Evolutionary conservation across 2,329 filamentous ascomycete species (phyloP).

Genomic region (Phialophora expanda): DNA sequence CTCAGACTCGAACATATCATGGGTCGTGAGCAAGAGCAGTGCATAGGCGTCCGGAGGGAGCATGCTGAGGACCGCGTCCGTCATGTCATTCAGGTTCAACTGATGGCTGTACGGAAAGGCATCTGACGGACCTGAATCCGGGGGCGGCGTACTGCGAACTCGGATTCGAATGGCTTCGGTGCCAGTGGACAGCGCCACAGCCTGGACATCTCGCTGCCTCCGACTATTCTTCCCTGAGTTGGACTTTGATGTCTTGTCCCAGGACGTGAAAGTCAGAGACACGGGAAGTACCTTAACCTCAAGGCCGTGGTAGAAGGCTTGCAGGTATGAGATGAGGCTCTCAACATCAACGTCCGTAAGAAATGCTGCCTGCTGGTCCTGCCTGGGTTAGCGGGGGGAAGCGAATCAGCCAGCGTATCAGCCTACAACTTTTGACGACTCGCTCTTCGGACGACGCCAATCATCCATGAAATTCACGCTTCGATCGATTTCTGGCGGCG

Average conservation of each 20-base stretch:
- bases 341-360: conserved; percentile 36
- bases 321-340: conserved; percentile 52
- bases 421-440: conserved; percentile 52
- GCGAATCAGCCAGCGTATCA: conserved; percentile 42
- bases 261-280: conserved; percentile 55
- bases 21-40: conserved; percentile 61
- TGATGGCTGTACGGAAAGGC: conserved; percentile 47
- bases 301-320: conserved; percentile 62
- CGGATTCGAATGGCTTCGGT: conserved; percentile 57
- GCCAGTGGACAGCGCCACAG: conserved; percentile 55
- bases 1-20: conserved; percentile 70
- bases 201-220: neutral
- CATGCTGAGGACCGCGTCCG: conserved; percentile 61
- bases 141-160: conserved; percentile 55
- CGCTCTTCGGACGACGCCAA: conserved; percentile 43
- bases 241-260: conserved; percentile 40
- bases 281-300: conserved; percentile 53
- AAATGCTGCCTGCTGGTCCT: conserved; percentile 9
- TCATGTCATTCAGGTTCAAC: conserved; percentile 65
- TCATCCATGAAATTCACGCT: conserved; percentile 2
- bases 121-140: neutral
- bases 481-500: conserved; percentile 2
- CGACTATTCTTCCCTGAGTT: conserved; percentile 42
- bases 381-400: conserved; percentile 46
- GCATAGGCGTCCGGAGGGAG: conserved; percentile 65